These are phyloP conservation scores for Citeromyces nyonsensis DNA, from an alignment of 805 yeast species.

Conservation along the genomic window DNA sequence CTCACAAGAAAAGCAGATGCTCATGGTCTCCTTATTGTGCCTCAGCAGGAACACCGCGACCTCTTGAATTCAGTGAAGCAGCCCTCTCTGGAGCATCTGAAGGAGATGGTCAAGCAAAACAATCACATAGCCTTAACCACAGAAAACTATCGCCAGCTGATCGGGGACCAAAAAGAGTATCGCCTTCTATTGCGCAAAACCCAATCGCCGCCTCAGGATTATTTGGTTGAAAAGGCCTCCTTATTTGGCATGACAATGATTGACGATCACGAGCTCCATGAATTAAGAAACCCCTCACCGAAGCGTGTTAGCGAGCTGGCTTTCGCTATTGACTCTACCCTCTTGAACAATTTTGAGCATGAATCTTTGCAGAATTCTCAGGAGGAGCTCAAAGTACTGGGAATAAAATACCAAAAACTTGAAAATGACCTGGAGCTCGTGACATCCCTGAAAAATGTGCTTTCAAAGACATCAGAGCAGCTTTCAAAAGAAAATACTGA, in stretches of 20 bases:
- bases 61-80: constrained; percentile 4
- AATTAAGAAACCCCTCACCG: too few species aligned
- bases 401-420: too few species aligned
- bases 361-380: background rate
- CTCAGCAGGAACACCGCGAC: constrained; percentile 1
- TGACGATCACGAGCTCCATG: too few species aligned
- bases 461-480: too few species aligned
- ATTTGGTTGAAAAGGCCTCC: constrained; percentile 7
- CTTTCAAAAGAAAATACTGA: too few species aligned
- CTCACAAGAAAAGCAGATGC: constrained; percentile 5
- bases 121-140: background rate
- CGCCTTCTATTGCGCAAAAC: background rate
- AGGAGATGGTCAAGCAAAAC: background rate
- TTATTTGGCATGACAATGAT: constrained; percentile 5
- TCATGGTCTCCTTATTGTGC: constrained; percentile 4
- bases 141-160: constrained; percentile 1
- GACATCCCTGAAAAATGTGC: too few species aligned
- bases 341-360: too few species aligned
- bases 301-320: too few species aligned
- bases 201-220: constrained; percentile 9
- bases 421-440: too few species aligned
- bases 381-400: background rate
- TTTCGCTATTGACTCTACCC: too few species aligned
- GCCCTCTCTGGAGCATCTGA: constrained; percentile 6
- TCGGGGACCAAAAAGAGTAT: background rate